Base-by-base conservation (phyloP, 768 basidiomycete species). In the Myochromella boudieri region DNA sequence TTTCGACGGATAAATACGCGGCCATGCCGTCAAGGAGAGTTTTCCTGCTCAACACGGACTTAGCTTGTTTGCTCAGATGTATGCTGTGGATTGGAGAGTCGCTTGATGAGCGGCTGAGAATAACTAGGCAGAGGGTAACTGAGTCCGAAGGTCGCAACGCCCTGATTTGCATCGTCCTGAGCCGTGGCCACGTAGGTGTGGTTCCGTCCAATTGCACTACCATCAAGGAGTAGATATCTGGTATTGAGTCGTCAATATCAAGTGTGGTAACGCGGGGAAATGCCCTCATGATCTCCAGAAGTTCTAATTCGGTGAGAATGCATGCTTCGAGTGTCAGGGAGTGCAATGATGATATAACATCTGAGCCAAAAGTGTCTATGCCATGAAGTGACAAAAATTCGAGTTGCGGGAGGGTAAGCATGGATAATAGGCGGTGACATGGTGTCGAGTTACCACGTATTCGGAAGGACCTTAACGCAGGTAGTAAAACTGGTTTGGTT, bases 401-500 rank as follows among this genome's bases (percentile, higher is more conserved):
- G 20, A 76, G 64, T 14, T 53, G 51, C 3, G 72, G 69, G 42
- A 68, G 53, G n/a, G 54, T 47, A 37, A 77, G 51, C 31, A 71
- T 56, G n/a, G 67, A 60, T 28, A 69, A 49, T n/a, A 69, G 52
- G 33, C 65, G 67, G 51, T 64, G 62, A 22, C 66, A 49, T 9
- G 65, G 61, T 8, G 64, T 64, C 33, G 57, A 63, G 12, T 62
- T 63, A 6, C 70, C 69, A 21, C 69, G 68, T 17, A 75, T 62
- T 17, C 76, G 74, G n/a, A 78, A 60, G 21, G 65, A 63, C 18
- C 56, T 65, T 17, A 78, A 64, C 10, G 56, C 48, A 20, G 67
- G 64, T 14, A 76, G 56, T 4, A 52, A 33, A 40, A 70, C 64
- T 11, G 71, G 66, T 9, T 55, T 42, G 20, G 55, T 41, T 24